These are phyloP conservation scores for Juncus effusus DNA, from an alignment of 176 grass and related monocot genomes.

Conservation along the genomic window DNA sequence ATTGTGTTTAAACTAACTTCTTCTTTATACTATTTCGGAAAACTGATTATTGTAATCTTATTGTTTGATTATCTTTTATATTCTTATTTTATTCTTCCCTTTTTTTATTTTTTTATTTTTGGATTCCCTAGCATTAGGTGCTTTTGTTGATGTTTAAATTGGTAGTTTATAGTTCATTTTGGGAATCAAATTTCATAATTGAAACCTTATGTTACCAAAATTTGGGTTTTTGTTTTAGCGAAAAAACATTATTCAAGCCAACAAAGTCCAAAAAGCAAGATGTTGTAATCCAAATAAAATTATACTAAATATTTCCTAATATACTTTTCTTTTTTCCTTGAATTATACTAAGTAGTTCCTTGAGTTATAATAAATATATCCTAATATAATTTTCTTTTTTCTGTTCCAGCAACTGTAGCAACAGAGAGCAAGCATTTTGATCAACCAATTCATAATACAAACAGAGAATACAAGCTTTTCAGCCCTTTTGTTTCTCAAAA, in stretches of 20 bases:
- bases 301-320: not conserved
- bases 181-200: not conserved
- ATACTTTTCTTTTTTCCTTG: no score
- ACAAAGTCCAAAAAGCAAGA: not conserved
- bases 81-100: no score
- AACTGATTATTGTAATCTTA: not conserved
- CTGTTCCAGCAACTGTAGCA: not conserved
- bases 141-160: no score
- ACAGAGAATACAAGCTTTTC: conserved; percentile 21
- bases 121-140: no score
- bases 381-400: conserved; percentile 13
- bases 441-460: conserved; percentile 8
- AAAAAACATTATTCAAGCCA: not conserved
- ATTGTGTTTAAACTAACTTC: not conserved
- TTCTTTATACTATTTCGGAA: not conserved
- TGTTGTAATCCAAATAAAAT: not conserved
- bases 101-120: no score
- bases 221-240: not conserved
- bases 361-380: not conserved
- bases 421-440: conserved; percentile 6
- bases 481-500: not conserved
- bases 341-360: not conserved
- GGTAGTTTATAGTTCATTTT: no score
- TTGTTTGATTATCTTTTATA: not conserved
- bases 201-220: not conserved